These are phyloP conservation scores for Penicillium sclerotigenum DNA, from an alignment of 2,329 filamentous ascomycete genomes.

Conservation along the genomic window DNA sequence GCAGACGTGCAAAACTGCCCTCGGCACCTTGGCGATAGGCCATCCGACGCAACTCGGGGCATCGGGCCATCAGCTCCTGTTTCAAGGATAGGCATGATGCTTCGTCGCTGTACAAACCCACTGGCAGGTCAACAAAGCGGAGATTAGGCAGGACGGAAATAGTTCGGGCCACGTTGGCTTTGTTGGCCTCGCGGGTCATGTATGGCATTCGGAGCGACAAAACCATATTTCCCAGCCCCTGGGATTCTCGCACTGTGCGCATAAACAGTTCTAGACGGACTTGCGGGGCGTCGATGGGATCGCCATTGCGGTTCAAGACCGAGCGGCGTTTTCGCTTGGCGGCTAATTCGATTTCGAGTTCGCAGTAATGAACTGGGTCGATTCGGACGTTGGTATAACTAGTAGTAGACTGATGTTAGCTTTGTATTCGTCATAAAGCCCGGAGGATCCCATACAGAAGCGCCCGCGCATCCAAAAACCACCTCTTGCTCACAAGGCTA, in stretches of 20 bases:
- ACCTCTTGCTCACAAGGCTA: constrained; percentile 68
- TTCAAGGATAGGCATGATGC: constrained; percentile 69
- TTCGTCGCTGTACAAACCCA: constrained; percentile 82
- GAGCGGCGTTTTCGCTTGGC: constrained; percentile 73
- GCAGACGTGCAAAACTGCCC: constrained; percentile 68
- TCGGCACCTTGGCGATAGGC: constrained; percentile 76
- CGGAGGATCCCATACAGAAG: constrained; percentile 58
- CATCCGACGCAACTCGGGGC: constrained; percentile 84
- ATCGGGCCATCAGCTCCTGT: constrained; percentile 79
- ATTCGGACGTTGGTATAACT: constrained; percentile 90
- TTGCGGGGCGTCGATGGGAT: constrained; percentile 75
- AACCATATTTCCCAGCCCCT: constrained; percentile 66
- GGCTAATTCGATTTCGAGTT: constrained; percentile 75
- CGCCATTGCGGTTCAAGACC: constrained; percentile 71
- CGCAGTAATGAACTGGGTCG: constrained; percentile 91
- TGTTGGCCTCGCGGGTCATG: constrained; percentile 86
- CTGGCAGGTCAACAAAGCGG: constrained; percentile 84
- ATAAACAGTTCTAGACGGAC: constrained; percentile 74
- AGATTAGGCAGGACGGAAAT: constrained; percentile 82
- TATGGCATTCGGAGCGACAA: constrained; percentile 85
- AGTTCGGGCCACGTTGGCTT: constrained; percentile 78
- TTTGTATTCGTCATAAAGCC: constrained; percentile 2
- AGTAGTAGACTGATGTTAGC: constrained; percentile 3
- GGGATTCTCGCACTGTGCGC: constrained; percentile 76
- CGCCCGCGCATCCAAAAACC: constrained; percentile 59